Percentiles rank a stretch among this genome's conserved stretches.
phyloP scores from a whole-genome alignment of 2,329 filamentous ascomycete genomes.

The Fusarium xyrophilum region DNA sequence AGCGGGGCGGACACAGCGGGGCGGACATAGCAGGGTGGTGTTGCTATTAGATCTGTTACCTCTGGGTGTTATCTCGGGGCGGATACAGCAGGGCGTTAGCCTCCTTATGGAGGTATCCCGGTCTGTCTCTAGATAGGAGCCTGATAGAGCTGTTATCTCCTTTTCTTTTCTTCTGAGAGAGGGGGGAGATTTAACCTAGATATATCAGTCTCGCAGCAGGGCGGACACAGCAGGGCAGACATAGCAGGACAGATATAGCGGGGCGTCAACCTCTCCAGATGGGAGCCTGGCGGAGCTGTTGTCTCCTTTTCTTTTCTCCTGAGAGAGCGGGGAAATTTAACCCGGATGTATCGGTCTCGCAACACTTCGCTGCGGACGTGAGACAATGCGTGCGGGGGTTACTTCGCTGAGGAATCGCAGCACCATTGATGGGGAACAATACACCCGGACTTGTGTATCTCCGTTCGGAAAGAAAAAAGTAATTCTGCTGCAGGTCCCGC shows the following conservation, averaged over 20 bases:
- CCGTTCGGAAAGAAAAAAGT: conserved; percentile 6
- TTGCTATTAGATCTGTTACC: conserved; percentile 24
- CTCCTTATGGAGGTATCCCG: no score
- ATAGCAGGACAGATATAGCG: conserved; percentile 31
- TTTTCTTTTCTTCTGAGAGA: conserved; percentile 12
- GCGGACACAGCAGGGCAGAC: no score
- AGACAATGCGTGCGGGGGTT: conserved; percentile 23
- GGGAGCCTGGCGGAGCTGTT: conserved; percentile 14
- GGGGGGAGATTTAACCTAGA: conserved; percentile 20
- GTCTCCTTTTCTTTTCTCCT: conserved; percentile 4
- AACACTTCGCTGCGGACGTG: conserved; percentile 20
- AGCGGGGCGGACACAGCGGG: no score
- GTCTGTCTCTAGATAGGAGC: conserved; percentile 5
- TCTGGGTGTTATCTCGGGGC: conserved; percentile 32
- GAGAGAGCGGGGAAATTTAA: conserved; percentile 11
- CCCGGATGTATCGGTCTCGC: conserved; percentile 31
- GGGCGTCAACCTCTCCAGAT: conserved; percentile 7
- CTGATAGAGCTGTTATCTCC: conserved; percentile 9
- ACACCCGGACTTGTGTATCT: conserved; percentile 7
- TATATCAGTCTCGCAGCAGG: conserved; percentile 25
- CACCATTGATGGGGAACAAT: conserved; percentile 9
- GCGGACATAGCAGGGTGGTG: no score
- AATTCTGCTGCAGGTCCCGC: conserved; percentile 34
- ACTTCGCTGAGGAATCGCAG: conserved; percentile 5
- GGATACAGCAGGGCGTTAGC: conserved; percentile 20